Evolutionary conservation across 208 protist genomes (phyloP).

Genomic region (Leishmania turanica): DNA sequence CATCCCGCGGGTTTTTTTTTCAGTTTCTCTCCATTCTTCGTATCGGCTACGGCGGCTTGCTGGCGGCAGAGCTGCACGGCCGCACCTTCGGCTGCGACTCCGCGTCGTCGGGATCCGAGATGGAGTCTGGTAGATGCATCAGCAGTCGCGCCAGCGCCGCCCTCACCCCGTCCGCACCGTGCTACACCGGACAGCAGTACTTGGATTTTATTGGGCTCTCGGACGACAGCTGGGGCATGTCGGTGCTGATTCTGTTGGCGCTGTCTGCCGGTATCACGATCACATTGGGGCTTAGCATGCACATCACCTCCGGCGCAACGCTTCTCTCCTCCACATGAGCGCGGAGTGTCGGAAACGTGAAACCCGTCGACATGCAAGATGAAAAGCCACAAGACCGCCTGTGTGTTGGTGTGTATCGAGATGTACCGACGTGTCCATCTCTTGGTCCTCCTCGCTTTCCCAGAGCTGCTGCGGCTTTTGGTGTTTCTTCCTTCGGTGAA

Average conservation of each 20-base stretch:
- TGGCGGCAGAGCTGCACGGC: conserved; percentile 33
- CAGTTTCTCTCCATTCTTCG: conserved; percentile 44
- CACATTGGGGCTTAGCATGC: conserved; percentile 24
- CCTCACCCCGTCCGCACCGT: background rate
- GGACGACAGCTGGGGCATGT: conserved; percentile 20
- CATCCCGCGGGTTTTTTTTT: conserved; percentile 38
- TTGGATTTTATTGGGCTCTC: conserved; percentile 17
- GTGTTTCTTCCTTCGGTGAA: background rate
- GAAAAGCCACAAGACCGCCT: background rate
- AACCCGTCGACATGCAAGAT: background rate
- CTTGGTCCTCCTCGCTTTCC: no score
- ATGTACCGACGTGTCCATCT: no score
- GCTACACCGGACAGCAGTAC: conserved; percentile 18
- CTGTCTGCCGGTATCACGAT: conserved; percentile 18
- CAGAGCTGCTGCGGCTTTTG: no score
- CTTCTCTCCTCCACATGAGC: background rate
- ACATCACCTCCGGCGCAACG: conserved; percentile 8
- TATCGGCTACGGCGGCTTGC: conserved; percentile 46
- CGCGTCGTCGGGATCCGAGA: background rate
- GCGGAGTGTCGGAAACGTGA: background rate
- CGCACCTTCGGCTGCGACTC: conserved; percentile 28
- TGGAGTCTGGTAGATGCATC: background rate
- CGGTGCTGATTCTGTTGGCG: conserved; percentile 7
- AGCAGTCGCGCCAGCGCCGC: background rate
- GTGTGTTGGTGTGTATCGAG: background rate